Evolutionary conservation across 2,329 filamentous ascomycete genomes (phyloP).

Genomic region (Domatiomyces globalis): DNA sequence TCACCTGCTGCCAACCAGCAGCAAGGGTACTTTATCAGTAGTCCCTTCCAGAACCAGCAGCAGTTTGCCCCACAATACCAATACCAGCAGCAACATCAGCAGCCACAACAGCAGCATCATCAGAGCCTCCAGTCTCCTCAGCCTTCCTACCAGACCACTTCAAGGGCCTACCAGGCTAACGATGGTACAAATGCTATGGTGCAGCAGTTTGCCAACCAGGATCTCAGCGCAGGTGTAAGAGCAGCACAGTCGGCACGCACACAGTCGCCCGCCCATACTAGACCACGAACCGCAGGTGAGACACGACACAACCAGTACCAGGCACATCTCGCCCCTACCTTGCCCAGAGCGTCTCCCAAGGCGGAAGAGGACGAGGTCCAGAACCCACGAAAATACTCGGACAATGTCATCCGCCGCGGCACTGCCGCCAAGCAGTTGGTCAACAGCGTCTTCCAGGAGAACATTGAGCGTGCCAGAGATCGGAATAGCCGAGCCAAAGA

Average conservation of each 20-base stretch:
- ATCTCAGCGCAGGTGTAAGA: slow-evolving; percentile 61
- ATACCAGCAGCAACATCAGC: slow-evolving; percentile 31
- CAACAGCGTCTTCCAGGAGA: slow-evolving; percentile 89
- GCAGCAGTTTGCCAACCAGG: slow-evolving; percentile 94
- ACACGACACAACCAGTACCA: slow-evolving; percentile 40
- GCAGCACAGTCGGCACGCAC: slow-evolving; percentile 52
- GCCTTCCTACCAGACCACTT: slow-evolving; percentile 36
- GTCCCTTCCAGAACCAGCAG: slow-evolving; percentile 39
- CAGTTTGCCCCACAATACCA: slow-evolving; percentile 40
- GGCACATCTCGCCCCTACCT: slow-evolving; percentile 54
- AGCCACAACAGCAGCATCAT: slow-evolving; percentile 30
- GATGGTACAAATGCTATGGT: slow-evolving; percentile 83
- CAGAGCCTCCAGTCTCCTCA: slow-evolving; percentile 44
- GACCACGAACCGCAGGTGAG: slow-evolving; percentile 72
- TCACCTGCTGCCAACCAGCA: slow-evolving; percentile 27
- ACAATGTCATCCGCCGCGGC: slow-evolving; percentile 63
- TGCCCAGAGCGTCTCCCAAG: slow-evolving; percentile 45
- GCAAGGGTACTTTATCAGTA: slow-evolving; percentile 48
- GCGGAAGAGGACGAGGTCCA: slow-evolving; percentile 59
- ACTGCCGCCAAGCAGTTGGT: slow-evolving; percentile 52
- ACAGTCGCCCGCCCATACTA: slow-evolving; percentile 46
- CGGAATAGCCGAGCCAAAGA: slow-evolving; percentile 92
- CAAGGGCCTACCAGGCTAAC: slow-evolving; percentile 28
- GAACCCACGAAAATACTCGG: slow-evolving; percentile 73
- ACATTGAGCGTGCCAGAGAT: slow-evolving; percentile 87